Percentiles rank a stretch among this genome's conserved stretches.
Conservation (phyloP, 441 rosid species). For the Brassica hybrid region DNA sequence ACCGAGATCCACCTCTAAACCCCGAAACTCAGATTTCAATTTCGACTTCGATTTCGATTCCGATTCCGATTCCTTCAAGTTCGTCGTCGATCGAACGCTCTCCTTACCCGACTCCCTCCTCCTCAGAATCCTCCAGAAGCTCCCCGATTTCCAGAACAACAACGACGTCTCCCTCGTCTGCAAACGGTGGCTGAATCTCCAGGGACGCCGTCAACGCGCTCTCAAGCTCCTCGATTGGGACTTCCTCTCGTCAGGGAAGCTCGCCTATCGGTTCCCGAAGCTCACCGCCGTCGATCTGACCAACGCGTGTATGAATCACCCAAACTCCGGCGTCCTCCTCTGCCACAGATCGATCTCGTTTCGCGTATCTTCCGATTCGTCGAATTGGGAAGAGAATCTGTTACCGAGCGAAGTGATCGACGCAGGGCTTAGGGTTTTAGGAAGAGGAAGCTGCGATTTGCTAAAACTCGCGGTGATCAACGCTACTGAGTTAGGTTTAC, state of each 20-base stretch:
- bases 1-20: conserved; percentile 26
- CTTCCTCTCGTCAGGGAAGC: conserved; percentile 39
- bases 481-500: conserved; percentile 62
- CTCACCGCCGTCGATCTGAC: conserved; percentile 31
- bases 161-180: conserved; percentile 26
- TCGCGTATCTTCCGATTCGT: conserved; percentile 46
- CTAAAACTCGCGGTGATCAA: conserved; percentile 58
- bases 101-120: conserved; percentile 38
- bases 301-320: conserved; percentile 23
- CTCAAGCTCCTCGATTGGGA: conserved; percentile 38
- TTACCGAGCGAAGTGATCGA: conserved; percentile 55
- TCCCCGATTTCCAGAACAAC: conserved; percentile 26
- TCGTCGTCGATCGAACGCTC: conserved; percentile 36
- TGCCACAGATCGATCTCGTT: conserved; percentile 49
- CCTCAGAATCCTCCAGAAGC: conserved; percentile 43
- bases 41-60: not conserved
- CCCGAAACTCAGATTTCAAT: not conserved
- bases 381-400: conserved; percentile 45
- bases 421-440: conserved; percentile 53
- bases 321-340: conserved; percentile 47
- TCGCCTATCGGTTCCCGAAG: conserved; percentile 38
- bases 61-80: not conserved
- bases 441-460: conserved; percentile 60
- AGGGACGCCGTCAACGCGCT: conserved; percentile 28
- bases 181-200: conserved; percentile 42